A percentile compares a stretch with the other conserved stretches of the same genome.
These are phyloP conservation scores for Pseudomassariella vexata DNA, from an alignment of 2,329 filamentous ascomycete species.

Conservation along the genomic window DNA sequence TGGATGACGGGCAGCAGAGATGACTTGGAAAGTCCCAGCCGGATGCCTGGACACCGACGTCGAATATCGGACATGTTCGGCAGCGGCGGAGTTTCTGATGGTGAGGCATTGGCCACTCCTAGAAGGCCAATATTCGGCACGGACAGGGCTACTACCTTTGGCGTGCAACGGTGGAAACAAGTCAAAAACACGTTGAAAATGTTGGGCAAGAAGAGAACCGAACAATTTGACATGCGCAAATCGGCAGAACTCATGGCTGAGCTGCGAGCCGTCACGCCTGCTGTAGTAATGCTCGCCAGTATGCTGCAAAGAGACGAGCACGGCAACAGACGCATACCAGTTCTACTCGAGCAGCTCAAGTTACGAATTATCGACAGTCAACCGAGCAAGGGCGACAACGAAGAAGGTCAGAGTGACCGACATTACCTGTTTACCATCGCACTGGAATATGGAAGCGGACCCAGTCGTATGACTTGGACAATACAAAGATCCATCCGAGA, in stretches of 20 bases:
- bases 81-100: constrained; percentile 59
- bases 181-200: constrained; percentile 83
- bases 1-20: constrained; percentile 48
- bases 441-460: constrained; percentile 90
- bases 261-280: constrained; percentile 83
- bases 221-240: constrained; percentile 88
- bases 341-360: constrained; percentile 91
- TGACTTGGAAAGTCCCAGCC: constrained; percentile 46
- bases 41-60: constrained; percentile 57
- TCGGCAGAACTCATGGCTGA: constrained; percentile 96
- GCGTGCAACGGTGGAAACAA: constrained; percentile 83
- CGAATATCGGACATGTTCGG: constrained; percentile 59
- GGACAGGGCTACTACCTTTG: constrained; percentile 67
- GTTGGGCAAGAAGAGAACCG: constrained; percentile 69
- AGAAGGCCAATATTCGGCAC: constrained; percentile 52
- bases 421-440: constrained; percentile 89
- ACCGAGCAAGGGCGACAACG: constrained; percentile 56
- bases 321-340: constrained; percentile 88
- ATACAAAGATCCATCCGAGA: constrained; percentile 82
- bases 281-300: constrained; percentile 88
- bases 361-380: constrained; percentile 77
- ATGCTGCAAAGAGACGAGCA: constrained; percentile 98
- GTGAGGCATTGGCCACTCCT: constrained; percentile 48
- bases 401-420: constrained; percentile 58
- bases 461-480: constrained; percentile 95